These are phyloP conservation scores for Hypomyces rosellus DNA, from an alignment of 2,329 filamentous ascomycete species.

Conservation along the genomic window DNA sequence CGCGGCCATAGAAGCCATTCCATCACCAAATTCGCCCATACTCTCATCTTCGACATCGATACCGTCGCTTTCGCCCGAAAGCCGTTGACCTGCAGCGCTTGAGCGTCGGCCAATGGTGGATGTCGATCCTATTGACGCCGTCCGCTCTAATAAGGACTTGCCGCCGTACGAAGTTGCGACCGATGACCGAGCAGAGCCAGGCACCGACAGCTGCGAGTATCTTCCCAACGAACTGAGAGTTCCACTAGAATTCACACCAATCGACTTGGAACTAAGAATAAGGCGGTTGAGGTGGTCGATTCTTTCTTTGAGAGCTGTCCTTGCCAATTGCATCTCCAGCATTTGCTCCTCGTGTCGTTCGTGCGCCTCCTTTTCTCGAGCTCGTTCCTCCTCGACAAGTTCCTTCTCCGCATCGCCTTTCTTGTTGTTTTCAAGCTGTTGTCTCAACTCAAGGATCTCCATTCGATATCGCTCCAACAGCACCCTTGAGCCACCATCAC, in stretches of 20 bases:
- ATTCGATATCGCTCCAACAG: slow-evolving; percentile 87
- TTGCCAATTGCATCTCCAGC: slow-evolving; percentile 94
- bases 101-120: slow-evolving; percentile 52
- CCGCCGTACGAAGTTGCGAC: slow-evolving; percentile 55
- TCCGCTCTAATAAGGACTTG: slow-evolving; percentile 51
- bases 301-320: slow-evolving; percentile 91
- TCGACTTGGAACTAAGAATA: slow-evolving; percentile 92
- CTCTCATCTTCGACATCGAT: slow-evolving; percentile 55
- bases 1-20: slow-evolving; percentile 71
- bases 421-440: slow-evolving; percentile 72
- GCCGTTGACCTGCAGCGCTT: slow-evolving; percentile 34
- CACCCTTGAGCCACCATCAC: slow-evolving; percentile 81
- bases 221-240: slow-evolving; percentile 63
- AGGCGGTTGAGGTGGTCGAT: slow-evolving; percentile 95
- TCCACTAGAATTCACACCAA: slow-evolving; percentile 78
- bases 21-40: slow-evolving; percentile 77
- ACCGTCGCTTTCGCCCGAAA: slow-evolving; percentile 35
- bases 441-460: slow-evolving; percentile 78
- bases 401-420: slow-evolving; percentile 55
- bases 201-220: slow-evolving; percentile 51
- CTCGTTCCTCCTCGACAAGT: slow-evolving; percentile 64
- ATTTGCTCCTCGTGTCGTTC: slow-evolving; percentile 93
- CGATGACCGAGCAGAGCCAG: slow-evolving; percentile 61
- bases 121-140: slow-evolving; percentile 61
- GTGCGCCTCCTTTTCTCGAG: slow-evolving; percentile 70